Evolutionary conservation across 192 early-diverging fungal species (phyloP), one percentile per base, ranked within the genome.

Genomic region (Cladochytrium replicatum): DNA sequence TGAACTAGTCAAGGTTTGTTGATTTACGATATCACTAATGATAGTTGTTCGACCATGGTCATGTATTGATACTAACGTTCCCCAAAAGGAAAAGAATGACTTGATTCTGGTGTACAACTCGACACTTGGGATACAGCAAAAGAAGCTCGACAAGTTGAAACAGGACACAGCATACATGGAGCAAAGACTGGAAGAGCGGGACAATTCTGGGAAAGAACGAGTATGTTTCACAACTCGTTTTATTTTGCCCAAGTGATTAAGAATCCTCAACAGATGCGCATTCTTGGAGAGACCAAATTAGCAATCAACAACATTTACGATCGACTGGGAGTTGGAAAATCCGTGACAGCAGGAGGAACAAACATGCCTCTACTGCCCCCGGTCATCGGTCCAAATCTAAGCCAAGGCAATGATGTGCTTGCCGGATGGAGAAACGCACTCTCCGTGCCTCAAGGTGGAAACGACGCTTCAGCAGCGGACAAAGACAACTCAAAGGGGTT

Each of bases 241-340:
- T n/a, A 37, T 7, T 48, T 19, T 44, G 32, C 9, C 13, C 19
- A 11, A 29, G 11, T 13, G 23, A 48, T 29, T 28, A 40, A 13
- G 27, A 15, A 22, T n/a, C 7, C 21, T 23, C n/a, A 23, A 3
- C 43, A 73, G 72, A 60, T 67, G 62, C 58, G 77, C 1, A 64
- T 74, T 49, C 57, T 79, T 7, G 54, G 64, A 25, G 77, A 74
- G 41, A 67, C 73, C 3, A 79, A 79, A 41, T 56, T 79, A 6
- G 77, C 77, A n/a, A 79, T 79, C 29, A 64, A 73, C 63, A 72
- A 79, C 55, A 64, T 79, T 38, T 74, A 54, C 45, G 70, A 77
- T 29, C 65, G 74, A 6, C 50, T 74, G 4, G 17, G 28, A 7
- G 29, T 58, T 5, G 50, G 52, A 17, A 38, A 48, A 24, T 53